A percentile compares a stretch with the other conserved stretches of the same genome.
Conservation (phyloP, 2,329 filamentous ascomycete species). For the Diaporthe humulicola region DNA sequence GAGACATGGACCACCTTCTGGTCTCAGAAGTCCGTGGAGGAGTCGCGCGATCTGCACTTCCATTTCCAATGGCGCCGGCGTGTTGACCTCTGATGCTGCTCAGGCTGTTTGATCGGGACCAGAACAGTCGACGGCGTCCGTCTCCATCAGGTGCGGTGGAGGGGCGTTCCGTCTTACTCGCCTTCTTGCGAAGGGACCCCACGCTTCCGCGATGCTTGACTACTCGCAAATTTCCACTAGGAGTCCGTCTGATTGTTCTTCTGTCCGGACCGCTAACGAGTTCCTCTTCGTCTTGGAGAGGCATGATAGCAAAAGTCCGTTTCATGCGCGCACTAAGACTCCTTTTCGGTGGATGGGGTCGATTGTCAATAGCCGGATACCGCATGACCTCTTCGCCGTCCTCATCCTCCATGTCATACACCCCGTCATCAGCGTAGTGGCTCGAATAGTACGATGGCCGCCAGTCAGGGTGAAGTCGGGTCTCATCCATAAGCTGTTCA, state of each 20-base stretch:
- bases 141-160: constrained; percentile 51
- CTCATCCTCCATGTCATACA: constrained; percentile 47
- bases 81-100: constrained; percentile 24
- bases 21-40: constrained; percentile 33
- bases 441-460: constrained; percentile 63
- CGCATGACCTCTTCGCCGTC: constrained; percentile 48
- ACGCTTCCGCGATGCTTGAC: constrained; percentile 65
- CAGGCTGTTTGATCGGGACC: constrained; percentile 48
- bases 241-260: constrained; percentile 69
- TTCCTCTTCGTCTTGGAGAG: constrained; percentile 55
- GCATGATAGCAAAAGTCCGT: constrained; percentile 72
- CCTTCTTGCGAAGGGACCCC: constrained; percentile 53
- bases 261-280: constrained; percentile 58
- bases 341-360: constrained; percentile 55
- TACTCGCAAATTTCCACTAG: constrained; percentile 72
- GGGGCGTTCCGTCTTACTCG: constrained; percentile 37
- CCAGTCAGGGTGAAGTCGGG: constrained; percentile 73
- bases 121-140: constrained; percentile 44
- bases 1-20: constrained; percentile 43
- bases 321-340: constrained; percentile 68
- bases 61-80: not conserved
- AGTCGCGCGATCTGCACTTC: constrained; percentile 20
- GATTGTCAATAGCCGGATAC: constrained; percentile 59
- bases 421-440: constrained; percentile 46
- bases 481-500: constrained; percentile 63